These are phyloP conservation scores for Phaeosphaeriaceae sp. DNA, from an alignment of 2,329 filamentous ascomycete species.

Conservation along the genomic window DNA sequence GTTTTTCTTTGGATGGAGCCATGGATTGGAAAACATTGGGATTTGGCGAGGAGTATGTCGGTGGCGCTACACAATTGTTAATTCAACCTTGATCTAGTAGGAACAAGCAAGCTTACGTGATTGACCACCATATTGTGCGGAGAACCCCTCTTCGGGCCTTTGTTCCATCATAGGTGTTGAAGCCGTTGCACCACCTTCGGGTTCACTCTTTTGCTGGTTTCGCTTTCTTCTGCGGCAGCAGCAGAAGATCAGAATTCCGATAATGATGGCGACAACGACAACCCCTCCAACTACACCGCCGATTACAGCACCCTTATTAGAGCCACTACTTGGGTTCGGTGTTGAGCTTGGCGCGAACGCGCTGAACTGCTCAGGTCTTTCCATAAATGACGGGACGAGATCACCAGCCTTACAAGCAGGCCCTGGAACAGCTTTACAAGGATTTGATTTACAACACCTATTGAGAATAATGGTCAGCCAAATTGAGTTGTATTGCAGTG, in stretches of 20 bases:
- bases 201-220: conserved; percentile 5
- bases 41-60: conserved; percentile 30
- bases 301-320: conserved; percentile 30
- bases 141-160: conserved; percentile 10
- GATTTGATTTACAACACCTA: conserved; percentile 48
- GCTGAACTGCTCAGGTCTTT: conserved; percentile 24
- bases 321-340: conserved; percentile 4
- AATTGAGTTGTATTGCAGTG: conserved; percentile 12
- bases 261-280: conserved; percentile 28
- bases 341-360: conserved; percentile 16
- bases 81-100: background rate
- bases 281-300: conserved; percentile 40
- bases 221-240: conserved; percentile 26
- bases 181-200: conserved; percentile 12
- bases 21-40: conserved; percentile 22
- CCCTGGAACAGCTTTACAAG: conserved; percentile 35
- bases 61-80: conserved; percentile 28
- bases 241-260: conserved; percentile 32
- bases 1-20: conserved; percentile 13
- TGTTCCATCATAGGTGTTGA: conserved; percentile 23
- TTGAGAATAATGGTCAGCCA: conserved; percentile 32
- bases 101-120: conserved; percentile 24
- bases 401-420: conserved; percentile 34
- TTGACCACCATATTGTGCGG: conserved; percentile 21
- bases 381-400: conserved; percentile 35